Evolutionary conservation across 2,329 filamentous ascomycete species (phyloP).

Genomic region (Fusarium buxicola): DNA sequence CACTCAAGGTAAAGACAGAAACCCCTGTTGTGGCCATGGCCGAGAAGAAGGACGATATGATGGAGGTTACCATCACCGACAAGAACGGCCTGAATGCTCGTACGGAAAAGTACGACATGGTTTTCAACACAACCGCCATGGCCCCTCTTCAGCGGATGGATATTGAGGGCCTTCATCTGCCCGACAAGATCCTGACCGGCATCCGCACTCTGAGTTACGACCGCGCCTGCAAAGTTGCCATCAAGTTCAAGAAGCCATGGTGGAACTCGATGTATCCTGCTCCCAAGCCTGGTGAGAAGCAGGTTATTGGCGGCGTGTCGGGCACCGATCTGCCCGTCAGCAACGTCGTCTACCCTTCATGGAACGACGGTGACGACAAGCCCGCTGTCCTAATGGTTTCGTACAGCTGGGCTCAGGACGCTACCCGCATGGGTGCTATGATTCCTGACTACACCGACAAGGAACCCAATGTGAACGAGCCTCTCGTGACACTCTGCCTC

Average conservation of each 20-base stretch:
- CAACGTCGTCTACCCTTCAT: slow-evolving; percentile 28
- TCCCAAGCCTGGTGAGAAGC: neutral
- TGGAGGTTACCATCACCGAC: slow-evolving; percentile 1
- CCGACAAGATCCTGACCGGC: slow-evolving; percentile 10
- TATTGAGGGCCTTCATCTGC: neutral
- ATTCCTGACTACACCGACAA: slow-evolving; percentile 18
- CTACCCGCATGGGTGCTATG: slow-evolving; percentile 26
- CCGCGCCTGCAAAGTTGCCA: slow-evolving; percentile 22
- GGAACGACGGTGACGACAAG: slow-evolving; percentile 12
- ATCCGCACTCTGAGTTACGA: slow-evolving; percentile 29
- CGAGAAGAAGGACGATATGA: neutral
- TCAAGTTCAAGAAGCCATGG: slow-evolving; percentile 34
- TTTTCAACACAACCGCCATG: slow-evolving; percentile 36
- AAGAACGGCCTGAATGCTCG: neutral
- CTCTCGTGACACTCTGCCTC: slow-evolving; percentile 16
- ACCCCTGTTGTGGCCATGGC: slow-evolving; percentile 12
- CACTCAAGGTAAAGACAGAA: neutral
- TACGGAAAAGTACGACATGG: slow-evolving; percentile 18
- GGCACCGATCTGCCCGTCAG: slow-evolving; percentile 9
- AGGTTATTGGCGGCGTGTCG: slow-evolving; percentile 6
- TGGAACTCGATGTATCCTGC: slow-evolving; percentile 28
- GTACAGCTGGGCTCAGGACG: slow-evolving; percentile 37
- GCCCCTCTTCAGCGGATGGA: slow-evolving; percentile 28
- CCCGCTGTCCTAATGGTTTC: slow-evolving; percentile 25
- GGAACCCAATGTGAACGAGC: slow-evolving; percentile 4